Evolutionary conservation across 768 basidiomycete genomes (phyloP), one percentile per base, ranked within the genome.

Genomic region (Lactarius tabidus): DNA sequence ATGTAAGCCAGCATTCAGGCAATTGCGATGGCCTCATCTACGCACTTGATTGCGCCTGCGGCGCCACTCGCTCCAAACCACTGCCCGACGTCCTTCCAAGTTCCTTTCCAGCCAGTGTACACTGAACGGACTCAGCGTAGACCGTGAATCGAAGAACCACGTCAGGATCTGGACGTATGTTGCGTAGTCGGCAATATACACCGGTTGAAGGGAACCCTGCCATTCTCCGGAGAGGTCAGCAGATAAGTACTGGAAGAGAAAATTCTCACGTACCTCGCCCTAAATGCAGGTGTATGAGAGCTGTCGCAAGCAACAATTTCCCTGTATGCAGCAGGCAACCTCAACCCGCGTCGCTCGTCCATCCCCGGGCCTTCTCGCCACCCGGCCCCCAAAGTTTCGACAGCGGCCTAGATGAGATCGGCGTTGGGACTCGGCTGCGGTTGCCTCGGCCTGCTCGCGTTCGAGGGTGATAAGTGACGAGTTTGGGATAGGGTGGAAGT

Each of bases 21-120:
- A 41, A 14, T 20, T 39, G 26, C 38, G 28, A 64, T 23, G 48
- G 62, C 15, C 35, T 20, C 43, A 12, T 31, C 26, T 17, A 56
- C 72, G 56, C 72, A 93, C 12, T 94, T n/a, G n/a, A n/a, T n/a
- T n/a, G n/a, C 95, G 41, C 95, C 95, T 8, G 95, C 95, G n/a
- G 96, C 97, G 0, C 91, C 94, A 72, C 92, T 95, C 0, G 96
- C 96, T 0, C 96, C 96, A 72, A 98, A 98, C 96, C 96, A 98
- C 75, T 94, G 90, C 1, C 96, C 96, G 0, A 98, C 90, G 69
- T 94, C 92, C 67, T 92, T 98, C 15, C 96, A 1, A 97, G 82
- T 70, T 95, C 90, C 73, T 98, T 95, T 0, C 96, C 96, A 0
- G 94, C 90, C 26, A 95, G n/a, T 99, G 96, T 8, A 99, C 92